phyloP scores from a whole-genome alignment of 2,329 filamentous ascomycete genomes.

The Leptographium radiaticola region DNA sequence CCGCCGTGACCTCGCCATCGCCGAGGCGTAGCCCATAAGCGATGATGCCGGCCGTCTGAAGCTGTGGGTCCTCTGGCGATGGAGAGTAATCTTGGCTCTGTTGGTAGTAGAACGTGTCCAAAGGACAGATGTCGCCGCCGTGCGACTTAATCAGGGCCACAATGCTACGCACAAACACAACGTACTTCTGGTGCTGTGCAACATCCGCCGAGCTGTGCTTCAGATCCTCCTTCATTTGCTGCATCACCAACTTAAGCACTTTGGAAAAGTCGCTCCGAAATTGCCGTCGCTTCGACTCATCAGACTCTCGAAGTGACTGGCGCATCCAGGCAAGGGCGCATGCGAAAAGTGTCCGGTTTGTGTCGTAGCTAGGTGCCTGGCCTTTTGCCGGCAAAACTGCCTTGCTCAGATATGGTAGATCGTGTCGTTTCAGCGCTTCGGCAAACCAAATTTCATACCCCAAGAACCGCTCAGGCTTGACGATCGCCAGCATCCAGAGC shows the following conservation, averaged over 20 bases:
- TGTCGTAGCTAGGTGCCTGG: constrained; percentile 31
- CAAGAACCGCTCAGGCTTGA: constrained; percentile 33
- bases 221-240: constrained; percentile 39
- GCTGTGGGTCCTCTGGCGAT: constrained; percentile 38
- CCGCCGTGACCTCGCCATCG: constrained; percentile 35
- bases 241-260: constrained; percentile 34
- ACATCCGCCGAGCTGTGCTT: constrained; percentile 20
- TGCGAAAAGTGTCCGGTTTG: constrained; percentile 36
- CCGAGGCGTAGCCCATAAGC: constrained; percentile 41
- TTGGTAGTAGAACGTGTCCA: constrained; percentile 44
- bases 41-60: constrained; percentile 41
- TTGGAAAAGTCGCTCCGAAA: constrained; percentile 28
- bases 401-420: constrained; percentile 29
- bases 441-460: constrained; percentile 37
- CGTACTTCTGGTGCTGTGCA: constrained; percentile 30
- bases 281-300: constrained; percentile 20
- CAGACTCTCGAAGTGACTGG: constrained; percentile 27
- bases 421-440: constrained; percentile 27
- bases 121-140: constrained; percentile 36
- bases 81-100: constrained; percentile 43
- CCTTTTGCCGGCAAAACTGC: constrained; percentile 20
- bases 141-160: constrained; percentile 42
- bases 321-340: constrained; percentile 38
- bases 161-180: constrained; percentile 37
- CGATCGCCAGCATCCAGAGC: constrained; percentile 39